Base-by-base conservation (phyloP, 2,329 filamentous ascomycete genomes). In the Acrodontium crateriforme region DNA sequence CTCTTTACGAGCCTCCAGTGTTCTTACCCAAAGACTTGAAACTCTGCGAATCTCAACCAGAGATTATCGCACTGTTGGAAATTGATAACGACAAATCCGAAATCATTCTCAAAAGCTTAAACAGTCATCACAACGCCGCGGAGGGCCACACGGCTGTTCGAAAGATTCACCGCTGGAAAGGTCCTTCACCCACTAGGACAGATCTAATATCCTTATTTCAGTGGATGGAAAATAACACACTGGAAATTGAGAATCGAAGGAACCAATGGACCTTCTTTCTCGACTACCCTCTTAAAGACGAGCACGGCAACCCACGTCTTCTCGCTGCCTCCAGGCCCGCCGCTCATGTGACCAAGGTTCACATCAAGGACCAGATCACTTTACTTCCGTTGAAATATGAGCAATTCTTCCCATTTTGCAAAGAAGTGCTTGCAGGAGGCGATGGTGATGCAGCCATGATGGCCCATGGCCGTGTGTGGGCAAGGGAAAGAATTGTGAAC, bases 251-350 rank as follows among this genome's bases (percentile, higher is more conserved):
- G 7, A 9, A 21, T 12, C 10, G 9, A n/a, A n/a, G 7, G 13
- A 9, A 9, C n/a, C 11, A n/a, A 17, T n/a, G n/a, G n/a, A n/a
- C 13, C 9, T 29, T 29, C 12, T 25, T 29, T 21, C 9, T 29
- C n/a, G 27, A 29, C 27, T 9, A 29, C 20, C 10, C 24, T 9
- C 14, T 29, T 6, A 5, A 29, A 16, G 20, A 21, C 19, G 12
- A 24, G n/a, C 16, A 29, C 20, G 14, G n/a, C 21, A 15, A 17
- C n/a, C 22, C 22, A 9, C 27, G 24, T 9, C 6, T 28, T 8
- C 6, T 18, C 5, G 10, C 25, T 16, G 25, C 25, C 7, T 20
- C 18, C n/a, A n/a, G n/a, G n/a, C n/a, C n/a, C n/a, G n/a, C n/a
- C n/a, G n/a, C n/a, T n/a, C n/a, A n/a, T n/a, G n/a, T n/a, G n/a